Conservation (phyloP, 805 yeast species). For the Ascoidea tarda region DNA sequence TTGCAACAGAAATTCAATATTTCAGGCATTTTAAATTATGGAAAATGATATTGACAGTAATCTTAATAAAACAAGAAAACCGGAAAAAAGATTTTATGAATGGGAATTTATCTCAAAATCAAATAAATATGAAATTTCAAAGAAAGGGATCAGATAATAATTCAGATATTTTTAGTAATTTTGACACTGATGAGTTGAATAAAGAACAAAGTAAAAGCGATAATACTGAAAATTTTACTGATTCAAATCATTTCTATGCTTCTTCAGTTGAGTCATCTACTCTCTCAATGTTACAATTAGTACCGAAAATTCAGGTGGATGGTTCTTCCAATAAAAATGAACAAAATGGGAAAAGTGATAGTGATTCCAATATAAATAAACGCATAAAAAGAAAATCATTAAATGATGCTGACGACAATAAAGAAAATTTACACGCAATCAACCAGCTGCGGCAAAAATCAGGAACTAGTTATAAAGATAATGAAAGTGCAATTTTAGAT, state of each 20-base stretch:
- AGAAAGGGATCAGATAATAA: neutral
- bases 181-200: neutral
- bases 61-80: neutral
- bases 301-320: neutral
- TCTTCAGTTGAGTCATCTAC: neutral
- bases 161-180: neutral
- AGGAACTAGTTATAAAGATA: neutral
- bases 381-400: neutral
- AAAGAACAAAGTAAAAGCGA: neutral
- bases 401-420: neutral
- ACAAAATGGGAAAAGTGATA: neutral
- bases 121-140: neutral
- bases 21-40: neutral
- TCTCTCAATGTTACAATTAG: neutral
- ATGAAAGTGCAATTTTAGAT: neutral
- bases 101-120: neutral
- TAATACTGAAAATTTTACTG: neutral
- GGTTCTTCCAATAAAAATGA: neutral
- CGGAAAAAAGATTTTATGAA: neutral
- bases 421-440: too few species aligned
- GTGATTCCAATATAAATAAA: neutral
- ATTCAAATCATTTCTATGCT: neutral
- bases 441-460: too few species aligned
- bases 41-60: neutral
- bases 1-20: neutral